Evolutionary conservation across 2,329 filamentous ascomycete species (phyloP).

Genomic region (Neonectria punicea): DNA sequence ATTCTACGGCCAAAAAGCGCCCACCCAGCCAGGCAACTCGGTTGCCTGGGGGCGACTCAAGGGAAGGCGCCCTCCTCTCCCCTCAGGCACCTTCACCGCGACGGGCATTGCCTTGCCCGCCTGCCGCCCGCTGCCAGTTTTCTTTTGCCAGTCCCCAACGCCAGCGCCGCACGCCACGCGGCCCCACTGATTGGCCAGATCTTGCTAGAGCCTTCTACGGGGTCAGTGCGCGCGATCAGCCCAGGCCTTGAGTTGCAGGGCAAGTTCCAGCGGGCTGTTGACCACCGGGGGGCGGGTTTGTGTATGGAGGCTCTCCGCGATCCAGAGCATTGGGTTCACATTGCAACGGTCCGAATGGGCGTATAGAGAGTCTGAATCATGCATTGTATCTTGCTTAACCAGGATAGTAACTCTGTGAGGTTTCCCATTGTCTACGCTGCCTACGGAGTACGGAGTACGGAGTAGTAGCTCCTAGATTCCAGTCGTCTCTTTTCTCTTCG

Average conservation of each 20-base stretch:
- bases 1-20: slow-evolving; percentile 52
- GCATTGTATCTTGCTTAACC: background rate
- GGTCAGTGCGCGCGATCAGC: slow-evolving; percentile 7
- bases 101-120: background rate
- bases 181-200: slow-evolving; percentile 35
- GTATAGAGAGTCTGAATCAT: background rate
- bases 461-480: background rate
- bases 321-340: background rate
- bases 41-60: background rate
- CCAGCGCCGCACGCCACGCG: slow-evolving; percentile 16
- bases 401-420: background rate
- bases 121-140: slow-evolving; percentile 3
- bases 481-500: background rate
- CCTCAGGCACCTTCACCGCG: background rate
- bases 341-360: background rate
- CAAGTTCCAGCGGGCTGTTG: background rate
- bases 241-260: background rate
- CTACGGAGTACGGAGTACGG: too few species aligned
- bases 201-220: slow-evolving; percentile 40
- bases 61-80: background rate
- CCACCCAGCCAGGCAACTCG: slow-evolving; percentile 31
- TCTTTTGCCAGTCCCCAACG: background rate
- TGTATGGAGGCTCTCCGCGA: background rate
- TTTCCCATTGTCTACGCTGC: background rate
- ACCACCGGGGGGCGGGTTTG: background rate